These are phyloP conservation scores for Aspergillus mulundensis DNA, from an alignment of 495 filamentous ascomycete genomes.

Conservation along the genomic window DNA sequence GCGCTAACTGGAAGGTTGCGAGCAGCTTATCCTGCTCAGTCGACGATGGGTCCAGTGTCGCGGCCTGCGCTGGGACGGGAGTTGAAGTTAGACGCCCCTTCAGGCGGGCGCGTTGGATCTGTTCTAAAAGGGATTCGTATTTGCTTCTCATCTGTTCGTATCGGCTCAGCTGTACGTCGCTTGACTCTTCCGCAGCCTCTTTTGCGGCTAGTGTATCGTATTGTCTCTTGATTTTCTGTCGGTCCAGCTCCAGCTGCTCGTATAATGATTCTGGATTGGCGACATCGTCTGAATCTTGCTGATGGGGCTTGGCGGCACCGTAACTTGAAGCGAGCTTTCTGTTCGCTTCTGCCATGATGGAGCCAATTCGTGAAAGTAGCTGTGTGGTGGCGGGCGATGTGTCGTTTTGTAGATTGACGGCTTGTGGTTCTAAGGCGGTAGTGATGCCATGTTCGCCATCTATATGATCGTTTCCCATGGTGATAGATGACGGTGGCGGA, in stretches of 20 bases:
- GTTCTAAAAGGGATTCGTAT: conserved; percentile 45
- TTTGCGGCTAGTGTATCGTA: conserved; percentile 26
- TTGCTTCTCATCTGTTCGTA: conserved; percentile 33
- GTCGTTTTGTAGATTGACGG: conserved; percentile 21
- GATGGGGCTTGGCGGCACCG: conserved; percentile 34
- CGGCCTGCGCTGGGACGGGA: conserved; percentile 15
- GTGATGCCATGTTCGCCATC: conserved; percentile 27
- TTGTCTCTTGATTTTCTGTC: conserved; percentile 39
- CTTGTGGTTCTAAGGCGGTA: conserved; percentile 22
- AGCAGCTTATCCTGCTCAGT: conserved; percentile 27
- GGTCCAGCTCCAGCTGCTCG: conserved; percentile 43
- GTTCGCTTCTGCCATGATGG: conserved; percentile 44
- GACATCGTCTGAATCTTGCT: conserved; percentile 37
- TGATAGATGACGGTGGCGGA: conserved; percentile 40
- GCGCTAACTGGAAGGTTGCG: conserved; percentile 29
- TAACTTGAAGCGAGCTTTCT: conserved; percentile 41
- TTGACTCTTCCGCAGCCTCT: conserved; percentile 29
- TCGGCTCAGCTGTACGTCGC: conserved; percentile 27
- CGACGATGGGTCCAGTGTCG: conserved; percentile 10
- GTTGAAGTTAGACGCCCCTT: conserved; percentile 22
- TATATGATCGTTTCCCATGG: conserved; percentile 41
- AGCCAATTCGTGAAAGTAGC: conserved; percentile 38
- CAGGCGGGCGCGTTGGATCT: conserved; percentile 31
- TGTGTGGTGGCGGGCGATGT: conserved; percentile 29
- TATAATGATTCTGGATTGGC: conserved; percentile 42